Evolutionary conservation across 352 stramenopile species (phyloP), one percentile per base, ranked within the genome.

Genomic region (Phytopythium mirpurense): DNA sequence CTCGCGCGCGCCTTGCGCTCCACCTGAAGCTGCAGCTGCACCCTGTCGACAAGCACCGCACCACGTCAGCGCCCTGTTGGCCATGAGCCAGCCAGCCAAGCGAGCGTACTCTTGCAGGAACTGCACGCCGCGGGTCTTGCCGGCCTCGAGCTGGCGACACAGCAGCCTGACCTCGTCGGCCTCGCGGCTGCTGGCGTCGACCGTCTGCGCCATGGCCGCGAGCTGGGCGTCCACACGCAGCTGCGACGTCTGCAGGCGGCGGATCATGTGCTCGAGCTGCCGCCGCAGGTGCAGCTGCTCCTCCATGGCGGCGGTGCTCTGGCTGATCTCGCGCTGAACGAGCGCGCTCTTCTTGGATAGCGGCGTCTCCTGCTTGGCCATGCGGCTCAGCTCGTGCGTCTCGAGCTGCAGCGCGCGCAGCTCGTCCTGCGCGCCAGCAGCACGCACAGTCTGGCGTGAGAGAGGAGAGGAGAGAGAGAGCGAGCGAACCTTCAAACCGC

Each of bases 211-310:
- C 78, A 93, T 91, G 11, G 72, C 73, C 9, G 74, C 62, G 16
- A 93, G 60, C 27, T 93, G 83, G 18, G 76, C 57, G 32, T 90
- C 72, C 15, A 90, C 76, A 24, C 78, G 77, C 26, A 91, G 59
- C 32, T 91, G 81, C 0, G 74, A 83, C 3, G 76, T 88, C 59
- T 91, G 78, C 7, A 93, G 64, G 0, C 83, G 76, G 12, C 81
- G 73, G 42, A 89, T 73, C 83, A 93, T 91, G 71, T 91, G 83
- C 60, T 91, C 80, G 3, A 90, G 67, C 48, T 91, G 80, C 40
- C 81, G 53, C 6, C 79, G 65, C 16, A 73, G 47, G 60, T 90
- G 75, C 74, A 90, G 86, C 63, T 93, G 78, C 54, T 91, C 78
- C 48, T 93, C 83, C 79, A 89, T 90, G 0, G 69, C 78, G 16